Percentiles rank a stretch among this genome's conserved stretches.
phyloP scores from a whole-genome alignment of 148 eudicot species.

The Talinum fruticosum region DNA sequence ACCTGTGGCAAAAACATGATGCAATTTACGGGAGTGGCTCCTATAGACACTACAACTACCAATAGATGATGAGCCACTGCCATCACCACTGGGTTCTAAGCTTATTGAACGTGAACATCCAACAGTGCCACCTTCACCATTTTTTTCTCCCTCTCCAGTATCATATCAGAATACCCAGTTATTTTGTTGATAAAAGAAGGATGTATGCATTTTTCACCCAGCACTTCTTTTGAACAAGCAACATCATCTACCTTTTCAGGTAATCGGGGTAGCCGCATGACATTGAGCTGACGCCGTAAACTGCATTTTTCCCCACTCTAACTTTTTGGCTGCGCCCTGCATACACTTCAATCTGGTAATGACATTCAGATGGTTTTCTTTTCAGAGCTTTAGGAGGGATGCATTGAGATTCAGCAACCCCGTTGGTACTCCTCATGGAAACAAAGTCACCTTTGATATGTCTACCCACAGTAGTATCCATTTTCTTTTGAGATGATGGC shows the following conservation, averaged over 20 bases:
- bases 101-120: slow-evolving; percentile 35
- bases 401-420: slow-evolving; percentile 30
- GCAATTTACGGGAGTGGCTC: slow-evolving; percentile 34
- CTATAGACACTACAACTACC: slow-evolving; percentile 66
- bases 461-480: slow-evolving; percentile 22
- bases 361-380: slow-evolving; percentile 35
- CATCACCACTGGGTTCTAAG: slow-evolving; percentile 40
- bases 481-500: slow-evolving; percentile 26
- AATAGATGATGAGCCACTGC: slow-evolving; percentile 56
- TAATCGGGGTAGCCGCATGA: slow-evolving; percentile 25
- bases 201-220: slow-evolving; percentile 38
- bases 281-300: slow-evolving; percentile 22
- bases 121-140: slow-evolving; percentile 32
- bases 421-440: slow-evolving; percentile 19
- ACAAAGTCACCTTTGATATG: slow-evolving; percentile 26
- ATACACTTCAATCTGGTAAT: slow-evolving; percentile 35
- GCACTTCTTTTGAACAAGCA: slow-evolving; percentile 39
- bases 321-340: slow-evolving; percentile 33
- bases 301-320: slow-evolving; percentile 34
- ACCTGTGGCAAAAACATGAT: slow-evolving; percentile 25
- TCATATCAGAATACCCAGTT: slow-evolving; percentile 33
- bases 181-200: slow-evolving; percentile 33
- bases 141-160: slow-evolving; percentile 42
- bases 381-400: slow-evolving; percentile 36
- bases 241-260: slow-evolving; percentile 62